A percentile compares a stretch with the other conserved stretches of the same genome.
Evolutionary conservation across 2,329 filamentous ascomycete species (phyloP).

Genomic region (Eutypella sp.): DNA sequence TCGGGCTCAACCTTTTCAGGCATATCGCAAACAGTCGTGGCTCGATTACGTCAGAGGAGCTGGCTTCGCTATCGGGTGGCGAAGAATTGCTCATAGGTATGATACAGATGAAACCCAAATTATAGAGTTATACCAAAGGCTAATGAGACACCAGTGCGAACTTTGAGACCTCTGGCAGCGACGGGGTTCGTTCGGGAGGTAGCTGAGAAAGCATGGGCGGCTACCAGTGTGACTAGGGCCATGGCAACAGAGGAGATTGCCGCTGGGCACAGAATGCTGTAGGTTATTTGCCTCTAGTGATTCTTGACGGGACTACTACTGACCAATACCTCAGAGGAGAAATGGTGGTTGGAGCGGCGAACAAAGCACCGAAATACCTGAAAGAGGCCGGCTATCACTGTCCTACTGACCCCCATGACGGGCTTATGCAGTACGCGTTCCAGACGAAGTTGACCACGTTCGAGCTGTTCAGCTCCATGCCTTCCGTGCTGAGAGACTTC

Average conservation of each 20-base stretch:
- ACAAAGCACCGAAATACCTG: conserved; percentile 18
- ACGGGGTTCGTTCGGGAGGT: conserved; percentile 21
- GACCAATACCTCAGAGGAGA: conserved; percentile 8
- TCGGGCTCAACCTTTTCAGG: conserved; percentile 20
- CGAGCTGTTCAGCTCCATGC: conserved; percentile 15
- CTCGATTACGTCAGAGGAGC: conserved; percentile 13
- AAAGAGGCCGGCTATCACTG: conserved; percentile 19
- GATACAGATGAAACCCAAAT: background rate
- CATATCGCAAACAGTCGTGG: conserved; percentile 9
- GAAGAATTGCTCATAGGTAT: conserved; percentile 23
- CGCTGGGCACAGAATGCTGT: conserved; percentile 22
- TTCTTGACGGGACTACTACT: background rate
- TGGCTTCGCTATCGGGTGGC: conserved; percentile 15
- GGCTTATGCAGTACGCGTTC: conserved; percentile 23
- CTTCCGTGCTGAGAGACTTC: conserved; percentile 18
- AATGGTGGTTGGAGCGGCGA: conserved; percentile 12
- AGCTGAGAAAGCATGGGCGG: conserved; percentile 16
- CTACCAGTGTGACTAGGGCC: conserved; percentile 19
- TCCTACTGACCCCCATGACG: conserved; percentile 18
- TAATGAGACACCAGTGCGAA: conserved; percentile 7
- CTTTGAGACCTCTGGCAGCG: conserved; percentile 17
- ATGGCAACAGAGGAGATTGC: conserved; percentile 23
- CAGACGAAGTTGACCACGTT: conserved; percentile 19
- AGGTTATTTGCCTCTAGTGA: conserved; percentile 6
- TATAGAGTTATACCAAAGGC: background rate